Conservation (phyloP, 495 filamentous ascomycete species). For the Elaphomyces granulatus region DNA sequence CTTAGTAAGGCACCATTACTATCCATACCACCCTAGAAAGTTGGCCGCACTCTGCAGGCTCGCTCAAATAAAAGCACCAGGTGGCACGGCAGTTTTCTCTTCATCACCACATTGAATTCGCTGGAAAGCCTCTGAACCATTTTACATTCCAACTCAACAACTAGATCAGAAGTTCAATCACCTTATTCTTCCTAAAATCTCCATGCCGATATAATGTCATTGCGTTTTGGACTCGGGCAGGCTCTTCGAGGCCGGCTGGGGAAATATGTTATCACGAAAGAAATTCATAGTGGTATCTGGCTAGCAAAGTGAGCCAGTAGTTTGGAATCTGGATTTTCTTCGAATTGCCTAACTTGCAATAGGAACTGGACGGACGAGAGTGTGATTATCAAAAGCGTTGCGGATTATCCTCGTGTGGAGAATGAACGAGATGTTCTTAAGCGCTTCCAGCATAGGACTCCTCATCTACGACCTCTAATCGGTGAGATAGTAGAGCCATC, state of each 20-base stretch:
- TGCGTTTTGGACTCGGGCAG: slow-evolving; percentile 3
- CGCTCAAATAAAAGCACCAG: too few species aligned
- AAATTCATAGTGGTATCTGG: slow-evolving; percentile 19
- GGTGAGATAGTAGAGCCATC: slow-evolving; percentile 26
- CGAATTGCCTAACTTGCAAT: slow-evolving; percentile 2
- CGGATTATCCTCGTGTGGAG: slow-evolving; percentile 18
- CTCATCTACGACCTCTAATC: slow-evolving; percentile 16
- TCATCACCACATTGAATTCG: too few species aligned
- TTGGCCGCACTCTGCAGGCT: too few species aligned
- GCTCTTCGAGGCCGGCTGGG: slow-evolving; percentile 1
- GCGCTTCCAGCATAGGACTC: slow-evolving; percentile 20
- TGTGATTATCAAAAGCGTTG: slow-evolving; percentile 26
- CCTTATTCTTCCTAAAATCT: too few species aligned
- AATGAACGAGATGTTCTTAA: slow-evolving; percentile 27
- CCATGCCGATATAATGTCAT: too few species aligned
- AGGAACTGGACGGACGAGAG: slow-evolving; percentile 17
- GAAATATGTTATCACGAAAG: slow-evolving; percentile 10
- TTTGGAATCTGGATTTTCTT: slow-evolving; percentile 5
- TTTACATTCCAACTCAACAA: too few species aligned
- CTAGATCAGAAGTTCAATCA: too few species aligned
- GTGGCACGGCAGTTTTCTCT: too few species aligned
- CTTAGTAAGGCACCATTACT: too few species aligned
- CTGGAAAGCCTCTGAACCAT: too few species aligned
- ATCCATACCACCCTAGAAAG: too few species aligned
- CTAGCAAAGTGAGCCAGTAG: slow-evolving; percentile 19